Percentiles rank a stretch among this genome's conserved stretches.
Conservation (phyloP, 2,329 filamentous ascomycete species). For the Clonostachys rosea region DNA sequence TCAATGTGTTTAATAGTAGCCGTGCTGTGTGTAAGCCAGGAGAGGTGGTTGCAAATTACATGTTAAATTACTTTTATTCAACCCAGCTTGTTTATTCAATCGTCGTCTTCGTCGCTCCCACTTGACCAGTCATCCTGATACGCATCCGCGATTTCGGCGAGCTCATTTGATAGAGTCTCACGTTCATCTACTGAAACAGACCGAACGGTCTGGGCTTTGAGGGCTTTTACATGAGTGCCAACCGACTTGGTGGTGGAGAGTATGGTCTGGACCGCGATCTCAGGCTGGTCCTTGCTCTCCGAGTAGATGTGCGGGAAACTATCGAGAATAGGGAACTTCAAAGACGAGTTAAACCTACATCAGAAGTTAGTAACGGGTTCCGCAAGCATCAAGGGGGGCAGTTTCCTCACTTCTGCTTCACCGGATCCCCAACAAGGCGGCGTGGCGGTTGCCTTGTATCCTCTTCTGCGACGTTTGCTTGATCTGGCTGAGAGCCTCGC, state of each 20-base stretch:
- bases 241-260: slow-evolving; percentile 74
- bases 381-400: background rate
- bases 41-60: no score
- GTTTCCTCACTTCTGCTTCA: slow-evolving; percentile 3
- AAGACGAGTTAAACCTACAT: slow-evolving; percentile 37
- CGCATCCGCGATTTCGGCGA: slow-evolving; percentile 79
- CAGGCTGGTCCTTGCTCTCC: slow-evolving; percentile 24
- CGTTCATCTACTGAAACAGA: slow-evolving; percentile 71
- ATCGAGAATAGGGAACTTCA: slow-evolving; percentile 73
- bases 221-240: slow-evolving; percentile 59
- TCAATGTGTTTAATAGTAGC: no score
- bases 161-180: slow-evolving; percentile 74
- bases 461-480: slow-evolving; percentile 4
- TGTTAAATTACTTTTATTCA: no score
- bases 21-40: no score
- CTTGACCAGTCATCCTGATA: slow-evolving; percentile 88
- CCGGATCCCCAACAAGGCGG: slow-evolving; percentile 5
- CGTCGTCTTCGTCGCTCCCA: slow-evolving; percentile 67
- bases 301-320: slow-evolving; percentile 78
- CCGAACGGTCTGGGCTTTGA: slow-evolving; percentile 61
- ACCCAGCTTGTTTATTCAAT: slow-evolving; percentile 18
- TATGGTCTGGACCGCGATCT: slow-evolving; percentile 43
- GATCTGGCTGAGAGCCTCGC: background rate
- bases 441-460: background rate
- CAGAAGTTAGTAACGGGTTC: background rate